Evolutionary conservation across 2,329 filamentous ascomycete species (phyloP).

Genomic region (Rugonectria rugulosa): DNA sequence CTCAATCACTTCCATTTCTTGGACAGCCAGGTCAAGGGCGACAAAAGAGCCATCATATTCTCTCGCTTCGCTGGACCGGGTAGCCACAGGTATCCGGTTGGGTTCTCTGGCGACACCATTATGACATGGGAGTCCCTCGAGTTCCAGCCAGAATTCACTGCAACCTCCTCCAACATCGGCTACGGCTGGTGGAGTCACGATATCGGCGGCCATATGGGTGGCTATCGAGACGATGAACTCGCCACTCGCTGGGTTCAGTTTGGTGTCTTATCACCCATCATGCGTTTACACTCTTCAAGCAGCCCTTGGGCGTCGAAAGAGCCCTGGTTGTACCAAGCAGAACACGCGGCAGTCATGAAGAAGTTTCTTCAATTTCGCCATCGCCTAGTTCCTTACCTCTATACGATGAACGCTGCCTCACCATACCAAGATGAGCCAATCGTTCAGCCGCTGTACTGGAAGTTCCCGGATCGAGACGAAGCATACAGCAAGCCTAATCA

Average conservation of each 20-base stretch:
- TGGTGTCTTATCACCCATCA: slow-evolving; percentile 66
- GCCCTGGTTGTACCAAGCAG: slow-evolving; percentile 63
- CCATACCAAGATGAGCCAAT: slow-evolving; percentile 55
- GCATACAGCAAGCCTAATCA: slow-evolving; percentile 65
- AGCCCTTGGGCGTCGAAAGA: slow-evolving; percentile 67
- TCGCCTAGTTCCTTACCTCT: slow-evolving; percentile 65
- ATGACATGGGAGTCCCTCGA: slow-evolving; percentile 66
- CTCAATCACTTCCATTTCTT: slow-evolving; percentile 72
- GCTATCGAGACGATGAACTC: slow-evolving; percentile 65
- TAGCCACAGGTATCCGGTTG: slow-evolving; percentile 70
- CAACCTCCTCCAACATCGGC: slow-evolving; percentile 70
- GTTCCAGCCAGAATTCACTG: slow-evolving; percentile 73
- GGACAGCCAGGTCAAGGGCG: slow-evolving; percentile 48
- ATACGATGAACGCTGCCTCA: slow-evolving; percentile 62
- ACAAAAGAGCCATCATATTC: slow-evolving; percentile 59
- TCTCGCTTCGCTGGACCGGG: slow-evolving; percentile 69
- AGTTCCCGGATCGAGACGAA: slow-evolving; percentile 56
- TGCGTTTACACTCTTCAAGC: slow-evolving; percentile 66
- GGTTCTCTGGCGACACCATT: slow-evolving; percentile 69
- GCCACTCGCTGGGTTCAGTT: slow-evolving; percentile 68
- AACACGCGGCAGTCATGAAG: slow-evolving; percentile 55
- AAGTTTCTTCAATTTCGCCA: slow-evolving; percentile 63
- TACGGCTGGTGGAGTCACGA: slow-evolving; percentile 76
- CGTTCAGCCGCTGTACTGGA: slow-evolving; percentile 70
- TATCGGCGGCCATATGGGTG: slow-evolving; percentile 68